Conservation (phyloP, 2,329 filamentous ascomycete species). For the Aureobasidium lini region DNA sequence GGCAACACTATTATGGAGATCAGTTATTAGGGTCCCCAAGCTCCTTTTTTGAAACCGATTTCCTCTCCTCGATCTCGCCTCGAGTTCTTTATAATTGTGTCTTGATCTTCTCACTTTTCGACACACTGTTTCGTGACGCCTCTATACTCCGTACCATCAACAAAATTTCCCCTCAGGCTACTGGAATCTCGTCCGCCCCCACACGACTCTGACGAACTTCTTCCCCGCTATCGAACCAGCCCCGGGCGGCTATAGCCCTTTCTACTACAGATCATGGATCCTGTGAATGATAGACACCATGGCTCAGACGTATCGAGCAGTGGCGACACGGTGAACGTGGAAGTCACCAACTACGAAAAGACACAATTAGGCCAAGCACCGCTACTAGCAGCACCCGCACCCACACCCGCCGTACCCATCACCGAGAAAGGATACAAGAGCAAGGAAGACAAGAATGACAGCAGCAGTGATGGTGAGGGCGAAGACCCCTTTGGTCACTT, state of each 20-base stretch:
- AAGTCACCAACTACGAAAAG: slow-evolving; percentile 23
- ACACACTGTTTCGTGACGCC: neutral
- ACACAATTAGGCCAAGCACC: slow-evolving; percentile 24
- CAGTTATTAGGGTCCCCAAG: neutral
- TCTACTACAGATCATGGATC: neutral
- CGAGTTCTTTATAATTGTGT: neutral
- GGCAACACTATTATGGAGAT: neutral
- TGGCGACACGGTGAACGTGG: neutral
- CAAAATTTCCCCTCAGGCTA: neutral
- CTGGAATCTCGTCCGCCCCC: neutral
- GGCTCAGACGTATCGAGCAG: neutral
- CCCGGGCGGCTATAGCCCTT: slow-evolving; percentile 5
- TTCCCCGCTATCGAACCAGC: slow-evolving; percentile 3
- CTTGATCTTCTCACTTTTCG: neutral
- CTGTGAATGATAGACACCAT: neutral
- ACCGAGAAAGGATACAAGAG: slow-evolving; percentile 18
- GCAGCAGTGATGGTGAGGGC: slow-evolving; percentile 15
- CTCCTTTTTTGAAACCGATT: neutral
- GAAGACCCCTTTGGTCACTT: slow-evolving; percentile 30
- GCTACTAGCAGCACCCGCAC: slow-evolving; percentile 21
- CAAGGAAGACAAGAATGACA: slow-evolving; percentile 16
- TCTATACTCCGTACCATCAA: neutral
- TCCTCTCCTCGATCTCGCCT: neutral
- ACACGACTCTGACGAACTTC: neutral
- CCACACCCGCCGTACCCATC: slow-evolving; percentile 22